Conservation (phyloP, 2,329 filamentous ascomycete species). For the Colletotrichum incanum region DNA sequence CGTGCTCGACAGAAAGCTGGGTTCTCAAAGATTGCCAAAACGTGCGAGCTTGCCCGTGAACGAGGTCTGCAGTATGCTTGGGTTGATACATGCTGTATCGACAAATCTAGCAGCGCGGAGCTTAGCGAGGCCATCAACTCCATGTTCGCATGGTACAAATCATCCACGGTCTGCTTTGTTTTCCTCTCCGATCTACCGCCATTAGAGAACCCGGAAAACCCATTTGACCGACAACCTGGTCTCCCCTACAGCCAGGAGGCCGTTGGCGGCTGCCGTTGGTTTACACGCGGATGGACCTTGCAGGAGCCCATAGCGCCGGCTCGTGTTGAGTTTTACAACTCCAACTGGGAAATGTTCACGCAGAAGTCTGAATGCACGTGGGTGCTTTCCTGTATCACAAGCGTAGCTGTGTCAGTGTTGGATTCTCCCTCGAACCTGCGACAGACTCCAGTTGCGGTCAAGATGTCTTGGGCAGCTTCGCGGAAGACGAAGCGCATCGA, state of each 20-base stretch:
- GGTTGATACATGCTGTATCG: slow-evolving; percentile 49
- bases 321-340: neutral
- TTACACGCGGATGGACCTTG: neutral
- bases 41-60: slow-evolving; percentile 14
- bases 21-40: slow-evolving; percentile 33
- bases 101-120: slow-evolving; percentile 46
- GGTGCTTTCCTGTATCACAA: neutral
- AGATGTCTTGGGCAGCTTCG: slow-evolving; percentile 50
- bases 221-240: too few species aligned
- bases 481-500: slow-evolving; percentile 45
- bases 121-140: slow-evolving; percentile 44
- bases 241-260: neutral
- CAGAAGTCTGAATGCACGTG: neutral
- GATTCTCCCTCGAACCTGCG: neutral
- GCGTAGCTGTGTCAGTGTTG: neutral
- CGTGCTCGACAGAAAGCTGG: slow-evolving; percentile 15
- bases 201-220: neutral
- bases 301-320: slow-evolving; percentile 5
- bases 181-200: slow-evolving; percentile 27
- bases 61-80: slow-evolving; percentile 40
- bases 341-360: neutral
- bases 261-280: neutral
- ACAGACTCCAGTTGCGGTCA: neutral
- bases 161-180: slow-evolving; percentile 42
- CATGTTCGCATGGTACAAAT: slow-evolving; percentile 45